Evolutionary conservation across 2,329 filamentous ascomycete genomes (phyloP), one percentile per base, ranked within the genome.

Genomic region (Ophiostoma montium): DNA sequence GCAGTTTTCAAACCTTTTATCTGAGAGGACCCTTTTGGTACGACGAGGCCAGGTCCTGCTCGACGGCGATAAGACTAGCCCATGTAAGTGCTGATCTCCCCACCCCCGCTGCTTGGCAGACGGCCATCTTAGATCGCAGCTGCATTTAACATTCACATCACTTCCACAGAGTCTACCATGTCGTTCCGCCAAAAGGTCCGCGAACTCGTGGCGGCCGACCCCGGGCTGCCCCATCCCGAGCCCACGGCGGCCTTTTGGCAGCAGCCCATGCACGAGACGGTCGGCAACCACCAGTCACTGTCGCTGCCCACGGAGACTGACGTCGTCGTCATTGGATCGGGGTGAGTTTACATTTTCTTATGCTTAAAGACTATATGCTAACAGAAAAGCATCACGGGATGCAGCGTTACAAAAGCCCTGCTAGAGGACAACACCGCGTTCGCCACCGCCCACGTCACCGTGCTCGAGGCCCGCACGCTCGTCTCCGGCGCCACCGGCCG

Each of bases 301-400:
- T 23, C 41, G 35, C 42, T 54, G 16, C 47, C 53, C 6, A 16
- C 38, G 3, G 32, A 38, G 5, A 30, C 27, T 12, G 64, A 66
- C 48, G 55, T 63, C 8, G 56, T 59, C 13, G 58, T 67, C n/a
- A 61, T 67, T 43, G 65, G 65, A 7, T 65, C 63, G 3, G 65
- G 64, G 23, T 27, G 23, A 0, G 61, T 67, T 27, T 8, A n/a
- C n/a, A 5, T 8, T 27, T 8, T 27, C 23, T 8, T 27, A 4
- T 27, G 8, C 8, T 27, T 27, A 5, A 27, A 5, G 4, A 27
- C 23, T 5, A 27, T 27, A 8, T 27, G 23, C 23, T 27, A 27
- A 27, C 5, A 27, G n/a, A 27, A 27, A 27, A 27, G 39, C 23
- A 42, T 42, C n/a, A 62, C 64, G 0, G 65, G 61, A 12, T 59